These are phyloP conservation scores for Galeopsis tetrahit DNA, from an alignment of 257 asterid genomes.

Conservation along the genomic window DNA sequence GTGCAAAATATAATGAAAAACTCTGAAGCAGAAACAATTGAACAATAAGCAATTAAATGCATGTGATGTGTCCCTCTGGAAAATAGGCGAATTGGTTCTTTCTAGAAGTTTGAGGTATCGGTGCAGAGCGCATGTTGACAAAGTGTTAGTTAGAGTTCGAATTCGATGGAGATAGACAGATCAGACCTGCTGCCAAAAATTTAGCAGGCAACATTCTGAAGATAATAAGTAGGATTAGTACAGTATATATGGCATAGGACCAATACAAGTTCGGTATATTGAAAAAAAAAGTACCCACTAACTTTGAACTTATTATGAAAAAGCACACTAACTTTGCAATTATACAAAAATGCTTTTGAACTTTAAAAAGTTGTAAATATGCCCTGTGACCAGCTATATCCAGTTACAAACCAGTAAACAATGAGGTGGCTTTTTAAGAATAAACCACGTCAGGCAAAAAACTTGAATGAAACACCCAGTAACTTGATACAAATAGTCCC, in stretches of 20 bases:
- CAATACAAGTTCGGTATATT: neutral
- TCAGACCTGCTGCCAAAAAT: conserved; percentile 58
- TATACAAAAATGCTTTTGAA: too few relatives aligned
- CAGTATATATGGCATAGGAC: conserved; percentile 15
- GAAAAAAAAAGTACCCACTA: too few relatives aligned
- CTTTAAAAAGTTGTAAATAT: too few relatives aligned
- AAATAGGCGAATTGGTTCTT: conserved; percentile 22
- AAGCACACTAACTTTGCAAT: too few relatives aligned
- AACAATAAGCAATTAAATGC: conserved; percentile 27
- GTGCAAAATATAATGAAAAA: conserved; percentile 29
- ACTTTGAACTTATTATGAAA: too few relatives aligned
- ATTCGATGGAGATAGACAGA: conserved; percentile 53
- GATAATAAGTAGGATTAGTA: conserved; percentile 26
- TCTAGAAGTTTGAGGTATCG: conserved; percentile 29
- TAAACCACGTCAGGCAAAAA: too few relatives aligned
- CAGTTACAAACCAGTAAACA: too few relatives aligned
- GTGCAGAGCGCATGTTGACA: conserved; percentile 32
- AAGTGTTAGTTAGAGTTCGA: conserved; percentile 32
- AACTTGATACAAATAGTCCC: too few relatives aligned
- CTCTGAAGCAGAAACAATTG: conserved; percentile 31
- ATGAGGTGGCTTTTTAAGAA: too few relatives aligned
- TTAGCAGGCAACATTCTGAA: conserved; percentile 37
- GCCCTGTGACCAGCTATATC: too few relatives aligned
- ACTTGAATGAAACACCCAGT: too few relatives aligned
- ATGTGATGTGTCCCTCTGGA: conserved; percentile 30